Conservation (phyloP, 139 green algal genomes). For the Closterium sp. region DNA sequence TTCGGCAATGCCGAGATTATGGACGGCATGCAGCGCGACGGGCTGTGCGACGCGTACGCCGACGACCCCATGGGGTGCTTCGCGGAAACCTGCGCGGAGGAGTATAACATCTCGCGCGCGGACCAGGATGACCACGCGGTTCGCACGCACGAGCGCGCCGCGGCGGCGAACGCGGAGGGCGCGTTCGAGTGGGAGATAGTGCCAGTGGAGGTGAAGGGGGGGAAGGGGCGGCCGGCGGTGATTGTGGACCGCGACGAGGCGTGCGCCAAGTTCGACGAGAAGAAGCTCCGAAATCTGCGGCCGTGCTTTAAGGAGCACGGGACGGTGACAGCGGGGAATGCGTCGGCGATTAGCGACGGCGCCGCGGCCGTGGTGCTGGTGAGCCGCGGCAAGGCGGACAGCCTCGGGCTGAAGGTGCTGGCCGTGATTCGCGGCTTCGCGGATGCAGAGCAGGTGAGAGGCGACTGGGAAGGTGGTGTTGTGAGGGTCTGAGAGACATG, state of each 20-base stretch:
- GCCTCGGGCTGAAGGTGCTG: conserved; percentile 63
- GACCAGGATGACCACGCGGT: conserved; percentile 71
- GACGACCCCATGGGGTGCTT: conserved; percentile 84
- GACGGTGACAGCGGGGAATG: conserved; percentile 81
- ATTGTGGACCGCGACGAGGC: conserved; percentile 38
- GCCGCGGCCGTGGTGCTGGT: conserved; percentile 80
- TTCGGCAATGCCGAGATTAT: conserved; percentile 63
- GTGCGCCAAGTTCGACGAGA: conserved; percentile 54
- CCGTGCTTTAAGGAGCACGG: conserved; percentile 73
- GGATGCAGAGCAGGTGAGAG: conserved; percentile 62
- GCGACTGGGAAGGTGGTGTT: neutral
- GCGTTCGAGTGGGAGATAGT: conserved; percentile 64
- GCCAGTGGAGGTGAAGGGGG: conserved; percentile 44
- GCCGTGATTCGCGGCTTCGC: conserved; percentile 65
- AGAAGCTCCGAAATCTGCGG: conserved; percentile 70
- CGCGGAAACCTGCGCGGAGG: conserved; percentile 69
- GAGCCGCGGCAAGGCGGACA: conserved; percentile 48
- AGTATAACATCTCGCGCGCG: conserved; percentile 61
- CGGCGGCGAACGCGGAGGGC: conserved; percentile 51
- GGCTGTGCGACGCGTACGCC: conserved; percentile 76
- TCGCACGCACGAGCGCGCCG: conserved; percentile 60
- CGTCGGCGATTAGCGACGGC: conserved; percentile 75
- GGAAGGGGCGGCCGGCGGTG: conserved; percentile 20
- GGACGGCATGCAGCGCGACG: conserved; percentile 60
- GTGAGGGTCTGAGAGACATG: too few relatives aligned